These are phyloP conservation scores for Apiotrichum sp. DNA, from an alignment of 1,284 basidiomycete species.

Conservation along the genomic window DNA sequence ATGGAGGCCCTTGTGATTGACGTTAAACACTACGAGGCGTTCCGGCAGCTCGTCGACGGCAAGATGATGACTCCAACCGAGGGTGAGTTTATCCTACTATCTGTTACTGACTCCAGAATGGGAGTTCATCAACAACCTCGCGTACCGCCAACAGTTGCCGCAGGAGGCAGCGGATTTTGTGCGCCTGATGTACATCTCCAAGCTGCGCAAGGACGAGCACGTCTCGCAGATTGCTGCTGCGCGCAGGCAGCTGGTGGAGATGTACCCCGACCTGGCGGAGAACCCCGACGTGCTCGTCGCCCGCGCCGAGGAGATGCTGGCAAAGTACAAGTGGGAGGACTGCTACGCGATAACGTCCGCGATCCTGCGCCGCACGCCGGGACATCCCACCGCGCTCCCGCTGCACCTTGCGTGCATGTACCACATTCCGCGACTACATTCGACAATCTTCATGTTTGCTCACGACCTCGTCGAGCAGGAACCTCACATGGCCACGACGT, in stretches of 20 bases:
- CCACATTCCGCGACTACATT: conserved; percentile 82
- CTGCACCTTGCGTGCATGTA: conserved; percentile 97
- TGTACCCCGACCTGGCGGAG: conserved; percentile 66
- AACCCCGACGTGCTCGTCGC: conserved; percentile 90
- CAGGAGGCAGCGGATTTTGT: conserved; percentile 83
- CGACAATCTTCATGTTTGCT: conserved; percentile 87
- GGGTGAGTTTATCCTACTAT: conserved; percentile 58
- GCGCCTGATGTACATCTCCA: conserved; percentile 81
- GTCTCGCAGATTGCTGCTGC: conserved; percentile 71
- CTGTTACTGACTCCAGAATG: conserved; percentile 65
- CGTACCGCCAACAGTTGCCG: conserved; percentile 69
- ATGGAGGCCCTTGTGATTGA: conserved; percentile 91
- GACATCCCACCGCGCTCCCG: conserved; percentile 80
- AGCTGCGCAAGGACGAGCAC: conserved; percentile 83
- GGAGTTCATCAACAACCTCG: conserved; percentile 82
- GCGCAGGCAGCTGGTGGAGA: conserved; percentile 64
- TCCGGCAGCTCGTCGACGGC: conserved; percentile 79
- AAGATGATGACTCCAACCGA: conserved; percentile 91
- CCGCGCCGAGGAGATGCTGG: conserved; percentile 84
- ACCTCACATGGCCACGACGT: conserved; percentile 84
- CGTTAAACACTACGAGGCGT: conserved; percentile 96
- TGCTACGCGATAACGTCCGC: conserved; percentile 85
- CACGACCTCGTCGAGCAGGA: conserved; percentile 92
- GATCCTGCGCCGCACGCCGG: conserved; percentile 69
- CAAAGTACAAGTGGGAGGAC: conserved; percentile 85